phyloP scores from a whole-genome alignment of 2,329 filamentous ascomycete genomes.

The Colletotrichum sp. region DNA sequence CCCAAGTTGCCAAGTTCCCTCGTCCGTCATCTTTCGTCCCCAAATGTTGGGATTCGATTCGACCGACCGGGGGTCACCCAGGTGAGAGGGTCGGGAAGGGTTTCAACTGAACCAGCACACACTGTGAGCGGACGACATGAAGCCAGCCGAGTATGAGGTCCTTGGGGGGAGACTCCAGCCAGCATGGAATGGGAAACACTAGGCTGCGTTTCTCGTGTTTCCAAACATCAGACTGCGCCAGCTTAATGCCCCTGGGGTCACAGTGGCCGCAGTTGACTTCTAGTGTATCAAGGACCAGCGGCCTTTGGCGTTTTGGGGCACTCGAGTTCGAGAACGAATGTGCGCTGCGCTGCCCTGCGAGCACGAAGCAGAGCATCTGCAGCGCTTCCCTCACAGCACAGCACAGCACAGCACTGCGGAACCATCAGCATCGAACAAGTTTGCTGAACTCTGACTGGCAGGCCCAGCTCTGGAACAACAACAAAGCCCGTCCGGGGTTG shows the following conservation, averaged over 20 bases:
- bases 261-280: background rate
- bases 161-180: background rate
- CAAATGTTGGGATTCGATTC: constrained; percentile 13
- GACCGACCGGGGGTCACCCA: background rate
- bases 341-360: background rate
- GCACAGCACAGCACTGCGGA: background rate
- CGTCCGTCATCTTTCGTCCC: background rate
- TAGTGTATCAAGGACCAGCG: background rate
- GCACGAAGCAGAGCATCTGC: background rate
- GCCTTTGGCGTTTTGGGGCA: background rate
- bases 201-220: constrained; percentile 19
- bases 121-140: constrained; percentile 13
- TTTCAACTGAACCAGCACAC: constrained; percentile 17
- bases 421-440: constrained; percentile 5
- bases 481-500: background rate
- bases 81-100: constrained; percentile 6
- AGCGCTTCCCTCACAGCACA: background rate
- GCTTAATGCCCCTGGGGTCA: background rate
- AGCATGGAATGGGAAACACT: constrained; percentile 20
- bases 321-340: background rate
- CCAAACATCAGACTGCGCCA: constrained; percentile 16
- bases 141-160: constrained; percentile 17
- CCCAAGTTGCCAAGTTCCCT: background rate
- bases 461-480: background rate
- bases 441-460: background rate